A percentile compares a stretch with the other conserved stretches of the same genome.
These are phyloP conservation scores for Liriodendron chinense DNA, from an alignment of 164 flowering plant genomes.

Conservation along the genomic window DNA sequence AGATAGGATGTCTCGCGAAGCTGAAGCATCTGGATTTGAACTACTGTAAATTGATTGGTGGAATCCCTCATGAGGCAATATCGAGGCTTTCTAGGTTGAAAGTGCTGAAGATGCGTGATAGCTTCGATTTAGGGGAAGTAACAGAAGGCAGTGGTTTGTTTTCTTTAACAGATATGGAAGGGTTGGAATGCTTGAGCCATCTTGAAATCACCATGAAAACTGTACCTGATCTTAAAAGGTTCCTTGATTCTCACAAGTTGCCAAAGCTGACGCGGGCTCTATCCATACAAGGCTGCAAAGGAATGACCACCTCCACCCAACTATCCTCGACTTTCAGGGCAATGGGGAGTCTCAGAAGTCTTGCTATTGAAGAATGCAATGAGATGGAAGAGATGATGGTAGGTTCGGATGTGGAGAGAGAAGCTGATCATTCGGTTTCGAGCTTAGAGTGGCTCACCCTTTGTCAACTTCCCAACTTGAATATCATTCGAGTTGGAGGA, in stretches of 20 bases:
- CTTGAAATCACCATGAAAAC: conserved; percentile 6
- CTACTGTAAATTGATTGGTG: background rate
- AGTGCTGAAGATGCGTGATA: background rate
- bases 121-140: background rate
- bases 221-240: background rate
- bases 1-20: background rate
- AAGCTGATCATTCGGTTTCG: background rate
- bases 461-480: background rate
- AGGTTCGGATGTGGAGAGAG: background rate
- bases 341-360: background rate
- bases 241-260: background rate
- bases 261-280: background rate
- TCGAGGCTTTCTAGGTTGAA: conserved; percentile 6
- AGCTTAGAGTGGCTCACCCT: background rate
- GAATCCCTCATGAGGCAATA: conserved; percentile 4
- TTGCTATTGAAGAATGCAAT: background rate
- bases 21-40: conserved; percentile 12
- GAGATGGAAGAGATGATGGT: conserved; percentile 11
- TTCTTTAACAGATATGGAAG: background rate
- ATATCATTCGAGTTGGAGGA: background rate
- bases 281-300: background rate
- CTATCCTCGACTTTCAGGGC: background rate
- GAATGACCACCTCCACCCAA: background rate
- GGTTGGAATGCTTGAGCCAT: conserved; percentile 8
- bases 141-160: background rate